Evolutionary conservation across 2,329 filamentous ascomycete genomes (phyloP).

Genomic region (Fusarium palustre): DNA sequence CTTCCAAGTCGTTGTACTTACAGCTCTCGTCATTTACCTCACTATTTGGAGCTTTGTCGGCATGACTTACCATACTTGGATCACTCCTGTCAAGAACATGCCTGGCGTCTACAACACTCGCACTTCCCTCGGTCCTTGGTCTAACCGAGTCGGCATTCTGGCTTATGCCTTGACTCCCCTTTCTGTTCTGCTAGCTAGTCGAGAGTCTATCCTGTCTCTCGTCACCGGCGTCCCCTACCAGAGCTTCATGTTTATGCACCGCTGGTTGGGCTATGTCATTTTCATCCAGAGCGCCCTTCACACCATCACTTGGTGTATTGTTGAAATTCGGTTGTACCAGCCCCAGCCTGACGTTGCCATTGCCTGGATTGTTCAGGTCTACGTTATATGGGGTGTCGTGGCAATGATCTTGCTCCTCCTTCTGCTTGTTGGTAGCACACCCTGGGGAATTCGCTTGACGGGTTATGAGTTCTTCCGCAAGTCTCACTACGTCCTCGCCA

Average conservation of each 20-base stretch:
- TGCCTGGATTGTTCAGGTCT: conserved; percentile 70
- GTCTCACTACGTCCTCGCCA: conserved; percentile 77
- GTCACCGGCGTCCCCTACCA: conserved; percentile 81
- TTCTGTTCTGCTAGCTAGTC: conserved; percentile 72
- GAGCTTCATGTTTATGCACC: conserved; percentile 81
- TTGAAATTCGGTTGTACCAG: conserved; percentile 75
- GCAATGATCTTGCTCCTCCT: conserved; percentile 73
- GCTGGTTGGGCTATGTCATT: conserved; percentile 81
- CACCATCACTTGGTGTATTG: conserved; percentile 76
- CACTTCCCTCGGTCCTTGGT: conserved; percentile 73
- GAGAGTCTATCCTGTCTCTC: conserved; percentile 76
- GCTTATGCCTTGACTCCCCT: conserved; percentile 81
- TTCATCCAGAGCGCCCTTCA: conserved; percentile 75
- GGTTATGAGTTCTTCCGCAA: conserved; percentile 85
- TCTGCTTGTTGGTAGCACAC: conserved; percentile 69
- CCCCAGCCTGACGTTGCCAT: conserved; percentile 72
- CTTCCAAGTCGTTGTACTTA: conserved; percentile 73
- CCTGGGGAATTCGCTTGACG: conserved; percentile 69
- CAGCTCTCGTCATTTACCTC: conserved; percentile 70
- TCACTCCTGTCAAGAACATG: conserved; percentile 72
- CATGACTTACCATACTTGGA: conserved; percentile 75
- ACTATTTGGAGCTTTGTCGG: conserved; percentile 76
- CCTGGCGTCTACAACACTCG: conserved; percentile 71
- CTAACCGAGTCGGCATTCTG: conserved; percentile 75
- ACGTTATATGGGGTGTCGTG: conserved; percentile 79